Evolutionary conservation across 2,329 filamentous ascomycete species (phyloP), one percentile per base, ranked within the genome.

Genomic region (Aspergillus terreus): DNA sequence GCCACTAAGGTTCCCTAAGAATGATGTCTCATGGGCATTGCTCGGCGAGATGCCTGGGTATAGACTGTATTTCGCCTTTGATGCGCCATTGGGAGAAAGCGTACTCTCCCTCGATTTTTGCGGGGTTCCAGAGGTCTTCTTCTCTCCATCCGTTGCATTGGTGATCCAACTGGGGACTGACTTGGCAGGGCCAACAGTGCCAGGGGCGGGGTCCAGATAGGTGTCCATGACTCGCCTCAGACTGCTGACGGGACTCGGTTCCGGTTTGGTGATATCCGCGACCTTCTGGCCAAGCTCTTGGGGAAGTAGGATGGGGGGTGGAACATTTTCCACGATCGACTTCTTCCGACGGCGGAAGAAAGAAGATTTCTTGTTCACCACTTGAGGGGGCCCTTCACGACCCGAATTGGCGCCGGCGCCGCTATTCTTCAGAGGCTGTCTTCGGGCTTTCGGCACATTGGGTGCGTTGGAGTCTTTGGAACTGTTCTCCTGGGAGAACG

Each of bases 261-360:
- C 62, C 47, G 62, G 58, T 49, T 66, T 68, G 50, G 58, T 53
- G 0, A 44, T 49, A 36, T 70, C 67, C 49, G 60, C 41, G 21
- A 52, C 63, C 41, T 69, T 70, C 33, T 76, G 62, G 35, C 74
- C 71, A 25, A 75, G 59, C 41, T 77, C 71, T 70, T 71, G 61
- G 70, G 74, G 54, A 67, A 78, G 59, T 61, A 67, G 53, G 70
- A 78, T 71, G 7, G 86, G 84, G 32, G 87, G 84, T 36, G 80
- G 80, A 19, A 82, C 79, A 42, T 70, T 67, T 56, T 95, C 91
- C 12, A 84, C 82, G 32, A 90, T 73, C 4, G 92, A 96, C 80
- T 92, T 95, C 81, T 97, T 97, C 57, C 92, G 83, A 53, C 94
- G 82, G 56, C 94, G 83, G 75, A 97, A 97, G 74, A 99, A 97